phyloP scores from a whole-genome alignment of 2,329 filamentous ascomycete genomes.

The Talaromyces amestolkiae region DNA sequence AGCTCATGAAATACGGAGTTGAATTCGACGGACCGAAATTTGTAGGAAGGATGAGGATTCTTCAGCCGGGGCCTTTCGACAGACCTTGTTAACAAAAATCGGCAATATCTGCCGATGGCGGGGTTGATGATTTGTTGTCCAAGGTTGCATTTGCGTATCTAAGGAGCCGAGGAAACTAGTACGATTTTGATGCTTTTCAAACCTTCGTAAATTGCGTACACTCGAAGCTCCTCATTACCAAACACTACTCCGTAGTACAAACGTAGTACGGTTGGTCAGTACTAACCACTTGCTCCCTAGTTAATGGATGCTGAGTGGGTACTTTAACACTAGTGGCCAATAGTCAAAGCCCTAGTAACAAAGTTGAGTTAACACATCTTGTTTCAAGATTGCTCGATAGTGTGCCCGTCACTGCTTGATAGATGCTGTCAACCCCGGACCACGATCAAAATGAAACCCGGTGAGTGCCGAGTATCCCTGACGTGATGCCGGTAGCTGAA shows the following conservation, averaged over 20 bases:
- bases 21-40: not conserved
- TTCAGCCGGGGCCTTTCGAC: not conserved
- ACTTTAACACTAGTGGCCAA: not conserved
- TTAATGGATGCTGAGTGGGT: not conserved
- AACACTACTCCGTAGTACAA: not conserved
- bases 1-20: not conserved
- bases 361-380: not conserved
- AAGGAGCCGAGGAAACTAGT: not conserved
- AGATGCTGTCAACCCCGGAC: not conserved
- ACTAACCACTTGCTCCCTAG: not conserved
- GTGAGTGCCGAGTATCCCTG: conserved; percentile 1
- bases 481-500: not conserved
- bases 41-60: not conserved
- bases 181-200: conserved; percentile 2
- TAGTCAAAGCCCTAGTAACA: not conserved
- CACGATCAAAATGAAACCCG: not conserved
- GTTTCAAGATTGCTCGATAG: not conserved
- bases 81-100: not conserved
- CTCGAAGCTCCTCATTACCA: not conserved
- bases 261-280: not conserved
- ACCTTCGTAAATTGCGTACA: conserved; percentile 3
- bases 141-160: conserved; percentile 2
- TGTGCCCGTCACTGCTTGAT: not conserved
- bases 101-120: conserved; percentile 3
- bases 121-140: conserved; percentile 1